phyloP scores from a whole-genome alignment of 352 stramenopile species.

The Chrysophaeum taylorii region DNA sequence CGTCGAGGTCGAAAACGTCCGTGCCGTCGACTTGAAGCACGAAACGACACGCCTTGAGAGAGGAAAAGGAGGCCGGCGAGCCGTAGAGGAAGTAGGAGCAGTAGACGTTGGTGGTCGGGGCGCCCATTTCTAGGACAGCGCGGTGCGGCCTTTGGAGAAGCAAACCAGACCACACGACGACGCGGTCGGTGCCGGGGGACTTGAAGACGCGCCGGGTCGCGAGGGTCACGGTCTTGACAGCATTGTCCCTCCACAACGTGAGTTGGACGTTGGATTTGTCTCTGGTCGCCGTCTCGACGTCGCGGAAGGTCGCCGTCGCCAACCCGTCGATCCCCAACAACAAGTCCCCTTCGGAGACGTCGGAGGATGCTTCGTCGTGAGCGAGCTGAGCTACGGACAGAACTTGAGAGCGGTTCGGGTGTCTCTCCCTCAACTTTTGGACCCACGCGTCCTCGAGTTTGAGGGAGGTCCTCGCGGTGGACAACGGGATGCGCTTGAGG shows the following conservation, averaged over 20 bases:
- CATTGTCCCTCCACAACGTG: slow-evolving; percentile 58
- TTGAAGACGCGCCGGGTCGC: slow-evolving; percentile 45
- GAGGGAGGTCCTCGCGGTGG: slow-evolving; percentile 66
- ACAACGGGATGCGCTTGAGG: slow-evolving; percentile 65
- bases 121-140: slow-evolving; percentile 49
- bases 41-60: slow-evolving; percentile 70
- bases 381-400: slow-evolving; percentile 63
- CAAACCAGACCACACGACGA: slow-evolving; percentile 74
- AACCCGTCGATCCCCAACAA: slow-evolving; percentile 63
- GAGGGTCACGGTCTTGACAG: slow-evolving; percentile 53
- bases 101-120: background rate
- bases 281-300: slow-evolving; percentile 52
- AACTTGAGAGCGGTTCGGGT: slow-evolving; percentile 70
- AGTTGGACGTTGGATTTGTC: slow-evolving; percentile 50
- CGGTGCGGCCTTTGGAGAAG: slow-evolving; percentile 79
- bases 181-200: slow-evolving; percentile 55
- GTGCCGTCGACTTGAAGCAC: slow-evolving; percentile 74
- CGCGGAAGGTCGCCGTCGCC: slow-evolving; percentile 57
- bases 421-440: slow-evolving; percentile 56
- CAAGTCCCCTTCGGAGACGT: slow-evolving; percentile 64
- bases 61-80: slow-evolving; percentile 75
- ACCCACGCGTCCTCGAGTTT: slow-evolving; percentile 68
- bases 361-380: too few species aligned
- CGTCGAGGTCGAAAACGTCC: slow-evolving; percentile 60
- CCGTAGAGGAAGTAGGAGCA: slow-evolving; percentile 44